These are phyloP conservation scores for Nannochloropsis gaditana DNA, from an alignment of 108 stramenopile species.

Conservation along the genomic window DNA sequence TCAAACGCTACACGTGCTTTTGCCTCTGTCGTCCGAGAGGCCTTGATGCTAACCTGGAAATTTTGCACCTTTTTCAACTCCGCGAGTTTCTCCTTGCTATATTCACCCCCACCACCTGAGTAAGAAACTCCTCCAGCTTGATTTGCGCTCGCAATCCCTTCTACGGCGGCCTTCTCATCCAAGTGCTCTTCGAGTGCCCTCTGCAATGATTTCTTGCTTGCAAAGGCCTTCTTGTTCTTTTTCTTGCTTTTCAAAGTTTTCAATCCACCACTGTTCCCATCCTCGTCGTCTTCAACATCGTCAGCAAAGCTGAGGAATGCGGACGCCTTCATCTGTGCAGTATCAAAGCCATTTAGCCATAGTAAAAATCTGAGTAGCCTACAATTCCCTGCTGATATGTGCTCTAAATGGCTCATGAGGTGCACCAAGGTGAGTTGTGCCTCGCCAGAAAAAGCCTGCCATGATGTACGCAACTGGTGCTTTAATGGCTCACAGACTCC, in stretches of 20 bases:
- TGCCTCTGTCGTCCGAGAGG: not conserved
- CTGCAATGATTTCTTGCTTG: not conserved
- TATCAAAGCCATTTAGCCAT: too few relatives aligned
- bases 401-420: too few relatives aligned
- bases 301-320: constrained; percentile 10
- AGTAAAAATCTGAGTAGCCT: too few relatives aligned
- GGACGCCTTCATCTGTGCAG: not conserved
- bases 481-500: too few relatives aligned
- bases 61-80: not conserved
- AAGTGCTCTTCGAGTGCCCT: constrained; percentile 11
- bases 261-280: not conserved
- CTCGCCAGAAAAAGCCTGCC: too few relatives aligned
- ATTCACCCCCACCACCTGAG: not conserved
- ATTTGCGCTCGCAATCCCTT: not conserved
- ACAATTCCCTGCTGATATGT: not conserved
- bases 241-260: not conserved
- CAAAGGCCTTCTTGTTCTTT: not conserved
- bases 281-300: not conserved
- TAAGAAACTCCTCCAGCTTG: not conserved
- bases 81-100: constrained; percentile 6
- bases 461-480: too few relatives aligned
- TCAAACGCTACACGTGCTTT: not conserved
- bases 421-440: too few relatives aligned
- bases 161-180: not conserved
- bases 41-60: not conserved